Percentiles rank a stretch among this genome's conserved stretches.
These are phyloP conservation scores for Nicotiana knightiana DNA, from an alignment of 257 asterid species.

Conservation along the genomic window DNA sequence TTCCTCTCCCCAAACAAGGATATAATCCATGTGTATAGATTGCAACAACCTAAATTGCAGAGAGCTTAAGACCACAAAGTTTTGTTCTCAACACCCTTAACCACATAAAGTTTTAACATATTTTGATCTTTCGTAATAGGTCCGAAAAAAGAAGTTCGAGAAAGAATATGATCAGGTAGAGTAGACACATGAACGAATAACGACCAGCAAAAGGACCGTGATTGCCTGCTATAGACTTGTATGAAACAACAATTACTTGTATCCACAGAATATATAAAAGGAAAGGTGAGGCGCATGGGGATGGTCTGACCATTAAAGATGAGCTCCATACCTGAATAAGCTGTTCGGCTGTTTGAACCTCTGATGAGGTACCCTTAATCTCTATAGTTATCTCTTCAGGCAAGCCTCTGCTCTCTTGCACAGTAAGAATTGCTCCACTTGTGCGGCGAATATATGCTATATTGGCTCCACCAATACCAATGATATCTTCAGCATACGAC, in stretches of 20 bases:
- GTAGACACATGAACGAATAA: neutral
- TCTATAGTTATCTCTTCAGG: constrained; percentile 81
- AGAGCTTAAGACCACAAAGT: neutral
- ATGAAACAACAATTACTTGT: neutral
- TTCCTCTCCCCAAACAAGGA: neutral
- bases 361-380: constrained; percentile 76
- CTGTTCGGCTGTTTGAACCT: constrained; percentile 79
- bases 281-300: neutral
- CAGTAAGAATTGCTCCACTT: constrained; percentile 70
- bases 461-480: constrained; percentile 69
- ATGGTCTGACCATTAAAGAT: neutral
- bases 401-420: constrained; percentile 65
- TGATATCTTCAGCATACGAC: constrained; percentile 78
- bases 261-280: neutral
- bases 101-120: neutral
- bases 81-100: neutral
- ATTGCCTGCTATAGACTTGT: neutral
- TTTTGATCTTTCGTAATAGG: neutral
- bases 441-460: constrained; percentile 73
- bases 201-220: neutral
- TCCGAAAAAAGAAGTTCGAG: neutral
- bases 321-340: constrained; percentile 57
- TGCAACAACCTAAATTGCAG: neutral
- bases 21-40: neutral
- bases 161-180: neutral